Evolutionary conservation across 2,329 filamentous ascomycete genomes (phyloP), one percentile per base, ranked within the genome.

Genomic region (Chrysoporthe cubensis): DNA sequence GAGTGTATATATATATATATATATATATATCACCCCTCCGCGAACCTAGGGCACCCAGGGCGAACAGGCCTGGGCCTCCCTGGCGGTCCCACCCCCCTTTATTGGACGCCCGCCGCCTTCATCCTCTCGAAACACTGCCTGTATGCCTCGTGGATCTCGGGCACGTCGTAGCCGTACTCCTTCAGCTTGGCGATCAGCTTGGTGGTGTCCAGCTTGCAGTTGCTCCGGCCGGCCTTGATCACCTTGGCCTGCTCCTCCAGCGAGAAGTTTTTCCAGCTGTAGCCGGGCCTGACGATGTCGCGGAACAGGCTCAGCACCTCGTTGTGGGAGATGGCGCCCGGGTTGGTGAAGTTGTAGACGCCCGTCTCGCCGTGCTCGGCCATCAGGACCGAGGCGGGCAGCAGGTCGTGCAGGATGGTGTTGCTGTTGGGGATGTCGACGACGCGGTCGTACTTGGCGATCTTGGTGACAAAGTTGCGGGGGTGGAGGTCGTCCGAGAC

Each of bases 271-370:
- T 85, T 83, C 87, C 88, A 91, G 52, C 80, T 82, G 72, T 89
- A 86, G 40, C 74, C 75, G 1, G 88, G 88, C 52, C 88, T 83
- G 48, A 91, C 84, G 71, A 89, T 87, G 70, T 90, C 83, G 73
- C 84, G 85, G 79, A 90, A 90, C 54, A 91, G 79, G 2, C 79
- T 72, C 50, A 91, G 80, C 7, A 91, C 88, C 78, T 91, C 88
- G 76, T 91, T 91, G 78, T 91, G 88, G n/a, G 87, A 89, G 75
- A 91, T 90, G 71, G 87, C 86, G 14, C 88, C 89, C 0, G 89
- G 89, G 78, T 91, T 91, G 69, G 88, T 90, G 76, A 91, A 90
- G 80, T 91, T 91, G 78, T 88, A 90, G 71, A 91, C 80, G 21
- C 89, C 89, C 1, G 83, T 86, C 54, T 90, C 88, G 52, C 80